Percentiles rank a stretch among this genome's conserved stretches.
Evolutionary conservation across 768 basidiomycete species (phyloP).

Genomic region (Xerocomellus intermedius): DNA sequence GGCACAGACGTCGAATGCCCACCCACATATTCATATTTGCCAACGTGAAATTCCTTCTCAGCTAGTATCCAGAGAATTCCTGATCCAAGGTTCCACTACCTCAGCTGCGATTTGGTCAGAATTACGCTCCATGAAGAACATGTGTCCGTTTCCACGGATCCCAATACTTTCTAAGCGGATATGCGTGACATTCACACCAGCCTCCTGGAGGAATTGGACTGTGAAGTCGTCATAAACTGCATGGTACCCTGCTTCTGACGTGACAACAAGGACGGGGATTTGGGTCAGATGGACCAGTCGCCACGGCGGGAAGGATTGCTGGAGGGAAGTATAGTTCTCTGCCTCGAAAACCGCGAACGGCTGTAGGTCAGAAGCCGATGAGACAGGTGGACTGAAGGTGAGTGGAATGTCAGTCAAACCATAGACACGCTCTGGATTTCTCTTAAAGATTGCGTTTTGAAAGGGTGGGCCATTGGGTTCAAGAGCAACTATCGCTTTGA

Average conservation of each 20-base stretch:
- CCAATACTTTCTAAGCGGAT: conserved; percentile 41
- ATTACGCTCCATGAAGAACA: conserved; percentile 58
- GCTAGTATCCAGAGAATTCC: conserved; percentile 8
- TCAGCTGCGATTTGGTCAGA: conserved; percentile 40
- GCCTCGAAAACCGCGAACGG: conserved; percentile 26
- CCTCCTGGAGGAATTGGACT: conserved; percentile 42
- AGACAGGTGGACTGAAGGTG: conserved; percentile 41
- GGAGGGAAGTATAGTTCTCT: conserved; percentile 38
- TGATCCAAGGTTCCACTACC: conserved; percentile 43
- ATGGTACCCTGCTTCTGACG: conserved; percentile 51
- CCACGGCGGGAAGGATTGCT: conserved; percentile 43
- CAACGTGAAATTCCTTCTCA: neutral
- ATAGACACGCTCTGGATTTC: conserved; percentile 40
- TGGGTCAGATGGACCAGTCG: conserved; percentile 41
- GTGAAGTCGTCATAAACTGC: conserved; percentile 48
- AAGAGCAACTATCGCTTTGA: conserved; percentile 48
- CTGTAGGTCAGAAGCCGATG: conserved; percentile 37
- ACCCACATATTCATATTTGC: neutral
- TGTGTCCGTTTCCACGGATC: conserved; percentile 53
- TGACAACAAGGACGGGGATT: conserved; percentile 47
- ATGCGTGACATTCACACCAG: conserved; percentile 45
- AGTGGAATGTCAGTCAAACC: conserved; percentile 51
- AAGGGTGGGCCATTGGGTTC: conserved; percentile 55
- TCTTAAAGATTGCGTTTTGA: conserved; percentile 36
- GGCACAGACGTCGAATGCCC: neutral